These are phyloP conservation scores for Mucor sp. DNA, from an alignment of 371 early-diverging fungal species.

Conservation along the genomic window DNA sequence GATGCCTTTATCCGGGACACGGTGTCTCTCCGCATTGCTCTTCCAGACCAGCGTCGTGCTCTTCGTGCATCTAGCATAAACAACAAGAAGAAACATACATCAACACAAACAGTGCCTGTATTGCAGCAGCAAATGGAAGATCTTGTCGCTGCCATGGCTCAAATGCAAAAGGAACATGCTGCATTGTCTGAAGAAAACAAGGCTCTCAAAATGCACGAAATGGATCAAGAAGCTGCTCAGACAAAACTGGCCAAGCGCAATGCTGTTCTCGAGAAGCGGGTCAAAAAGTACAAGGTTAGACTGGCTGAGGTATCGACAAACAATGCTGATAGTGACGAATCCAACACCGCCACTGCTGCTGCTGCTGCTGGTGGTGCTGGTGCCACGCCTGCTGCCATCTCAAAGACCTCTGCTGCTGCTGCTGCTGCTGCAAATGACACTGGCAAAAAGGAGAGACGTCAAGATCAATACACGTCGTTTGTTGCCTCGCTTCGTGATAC, in stretches of 20 bases:
- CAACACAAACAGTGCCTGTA: constrained; percentile 3
- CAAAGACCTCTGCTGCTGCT: background rate
- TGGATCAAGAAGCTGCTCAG: constrained; percentile 49
- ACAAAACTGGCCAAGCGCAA: constrained; percentile 36
- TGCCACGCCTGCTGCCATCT: background rate
- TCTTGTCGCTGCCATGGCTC: constrained; percentile 52
- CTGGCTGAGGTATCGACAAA: constrained; percentile 17
- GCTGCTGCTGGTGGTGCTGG: background rate
- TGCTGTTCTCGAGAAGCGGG: constrained; percentile 31
- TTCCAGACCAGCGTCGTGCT: background rate
- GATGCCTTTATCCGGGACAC: constrained; percentile 72
- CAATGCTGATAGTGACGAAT: background rate
- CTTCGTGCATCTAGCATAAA: background rate
- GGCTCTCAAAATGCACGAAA: constrained; percentile 49
- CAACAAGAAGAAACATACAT: background rate
- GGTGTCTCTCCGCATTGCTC: constrained; percentile 20
- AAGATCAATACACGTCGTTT: constrained; percentile 32
- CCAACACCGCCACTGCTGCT: background rate
- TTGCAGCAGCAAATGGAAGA: constrained; percentile 60
- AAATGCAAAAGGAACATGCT: constrained; percentile 56
- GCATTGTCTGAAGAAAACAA: constrained; percentile 49
- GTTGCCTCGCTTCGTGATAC: constrained; percentile 41
- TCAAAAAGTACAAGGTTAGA: constrained; percentile 44
- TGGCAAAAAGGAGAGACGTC: background rate
- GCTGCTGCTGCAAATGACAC: background rate